Evolutionary conservation across 495 filamentous ascomycete species (phyloP).

Genomic region (Lentithecium fluviatile): DNA sequence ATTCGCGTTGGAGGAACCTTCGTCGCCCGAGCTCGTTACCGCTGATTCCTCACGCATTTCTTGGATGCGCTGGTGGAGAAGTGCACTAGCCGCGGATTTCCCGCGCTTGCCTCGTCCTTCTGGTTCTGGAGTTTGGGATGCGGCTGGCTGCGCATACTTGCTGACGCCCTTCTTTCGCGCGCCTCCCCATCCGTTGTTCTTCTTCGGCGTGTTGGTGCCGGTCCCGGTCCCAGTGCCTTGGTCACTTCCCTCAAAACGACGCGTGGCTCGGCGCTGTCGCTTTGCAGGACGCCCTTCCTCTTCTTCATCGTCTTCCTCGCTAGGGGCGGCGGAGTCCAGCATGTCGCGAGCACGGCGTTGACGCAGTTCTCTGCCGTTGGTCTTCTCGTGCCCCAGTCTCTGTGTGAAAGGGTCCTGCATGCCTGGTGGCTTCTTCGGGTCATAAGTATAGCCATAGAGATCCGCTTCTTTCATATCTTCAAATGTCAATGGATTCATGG

Average conservation of each 20-base stretch:
- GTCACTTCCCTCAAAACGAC: constrained; percentile 25
- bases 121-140: constrained; percentile 32
- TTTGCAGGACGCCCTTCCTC: constrained; percentile 26
- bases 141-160: constrained; percentile 7
- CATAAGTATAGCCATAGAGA: constrained; percentile 45
- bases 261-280: constrained; percentile 29
- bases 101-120: constrained; percentile 26
- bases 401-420: constrained; percentile 43
- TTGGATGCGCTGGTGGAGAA: constrained; percentile 36
- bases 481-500: constrained; percentile 34
- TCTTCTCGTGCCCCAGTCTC: constrained; percentile 33
- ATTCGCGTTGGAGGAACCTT: constrained; percentile 20
- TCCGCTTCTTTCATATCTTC: constrained; percentile 47
- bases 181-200: constrained; percentile 31
- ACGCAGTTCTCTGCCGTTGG: constrained; percentile 43
- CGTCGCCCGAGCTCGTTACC: constrained; percentile 32
- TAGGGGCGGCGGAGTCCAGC: constrained; percentile 33
- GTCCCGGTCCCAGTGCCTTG: constrained; percentile 19
- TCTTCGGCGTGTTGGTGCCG: constrained; percentile 17
- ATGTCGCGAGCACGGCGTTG: constrained; percentile 37
- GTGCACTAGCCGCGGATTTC: constrained; percentile 14
- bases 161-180: constrained; percentile 33
- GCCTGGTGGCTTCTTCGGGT: constrained; percentile 39
- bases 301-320: constrained; percentile 35
- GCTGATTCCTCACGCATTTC: constrained; percentile 43